phyloP scores from a whole-genome alignment of 352 stramenopile species.

The Lagenidium giganteum region DNA sequence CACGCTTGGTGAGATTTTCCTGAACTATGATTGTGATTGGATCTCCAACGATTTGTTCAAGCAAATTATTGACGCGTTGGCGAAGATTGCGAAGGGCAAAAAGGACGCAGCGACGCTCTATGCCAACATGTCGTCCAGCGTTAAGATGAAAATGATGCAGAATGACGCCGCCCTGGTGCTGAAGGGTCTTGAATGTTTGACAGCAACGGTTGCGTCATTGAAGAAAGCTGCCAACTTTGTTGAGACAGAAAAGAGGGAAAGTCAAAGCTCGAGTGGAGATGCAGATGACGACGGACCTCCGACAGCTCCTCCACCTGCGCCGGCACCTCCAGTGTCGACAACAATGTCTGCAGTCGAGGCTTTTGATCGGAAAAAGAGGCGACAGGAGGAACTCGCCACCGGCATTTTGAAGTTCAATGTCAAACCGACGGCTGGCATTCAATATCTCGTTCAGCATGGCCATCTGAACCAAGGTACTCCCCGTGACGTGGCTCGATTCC shows the following conservation, averaged over 20 bases:
- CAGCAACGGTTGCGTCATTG: conserved; percentile 89
- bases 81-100: conserved; percentile 92
- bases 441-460: conserved; percentile 89
- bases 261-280: too few species aligned
- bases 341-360: conserved; percentile 88
- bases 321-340: conserved; percentile 14
- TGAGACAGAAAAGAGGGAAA: conserved; percentile 40
- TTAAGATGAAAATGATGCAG: conserved; percentile 60
- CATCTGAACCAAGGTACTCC: conserved; percentile 90
- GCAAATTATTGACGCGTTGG: conserved; percentile 95
- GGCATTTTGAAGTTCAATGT: conserved; percentile 98
- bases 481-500: conserved; percentile 91
- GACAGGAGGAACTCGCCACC: conserved; percentile 95
- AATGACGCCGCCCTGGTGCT: conserved; percentile 73
- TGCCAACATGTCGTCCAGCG: conserved; percentile 52
- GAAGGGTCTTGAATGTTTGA: conserved; percentile 91
- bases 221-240: conserved; percentile 87
- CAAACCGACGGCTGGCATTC: conserved; percentile 89
- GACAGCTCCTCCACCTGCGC: conserved; percentile 8
- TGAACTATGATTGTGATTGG: conserved; percentile 99
- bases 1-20: conserved; percentile 97
- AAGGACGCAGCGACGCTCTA: conserved; percentile 51
- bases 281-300: conserved; percentile 37
- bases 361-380: conserved; percentile 96
- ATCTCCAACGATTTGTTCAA: conserved; percentile 97